These are phyloP conservation scores for Backusella luteola DNA, from an alignment of 192 early-diverging fungal genomes.

Conservation along the genomic window DNA sequence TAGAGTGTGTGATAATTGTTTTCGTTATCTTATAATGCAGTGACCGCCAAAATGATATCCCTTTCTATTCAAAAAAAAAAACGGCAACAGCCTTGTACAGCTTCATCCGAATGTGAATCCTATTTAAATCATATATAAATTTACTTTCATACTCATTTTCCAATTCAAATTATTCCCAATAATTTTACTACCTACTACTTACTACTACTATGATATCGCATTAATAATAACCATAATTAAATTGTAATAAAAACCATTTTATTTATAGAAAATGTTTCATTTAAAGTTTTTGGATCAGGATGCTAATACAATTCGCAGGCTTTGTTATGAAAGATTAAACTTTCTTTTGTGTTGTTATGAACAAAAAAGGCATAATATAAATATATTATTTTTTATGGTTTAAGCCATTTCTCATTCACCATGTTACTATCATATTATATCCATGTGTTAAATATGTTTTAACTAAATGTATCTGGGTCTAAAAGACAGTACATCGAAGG, in stretches of 20 bases:
- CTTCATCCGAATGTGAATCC: background rate
- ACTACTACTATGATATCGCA: background rate
- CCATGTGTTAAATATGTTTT: background rate
- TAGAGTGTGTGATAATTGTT: conserved; percentile 30
- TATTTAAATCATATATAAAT: background rate
- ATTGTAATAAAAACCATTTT: background rate
- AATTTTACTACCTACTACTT: background rate
- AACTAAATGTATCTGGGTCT: too few relatives aligned
- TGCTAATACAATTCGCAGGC: background rate
- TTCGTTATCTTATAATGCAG: conserved; percentile 19
- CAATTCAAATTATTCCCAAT: background rate
- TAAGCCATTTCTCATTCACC: background rate
- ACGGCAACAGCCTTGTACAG: background rate
- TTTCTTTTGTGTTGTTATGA: background rate
- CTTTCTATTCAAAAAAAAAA: background rate
- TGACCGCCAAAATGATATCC: background rate
- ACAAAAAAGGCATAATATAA: background rate
- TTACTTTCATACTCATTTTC: background rate
- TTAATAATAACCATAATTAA: background rate
- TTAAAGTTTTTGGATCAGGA: background rate
- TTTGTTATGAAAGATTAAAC: background rate
- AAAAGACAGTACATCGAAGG: background rate
- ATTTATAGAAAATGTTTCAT: background rate
- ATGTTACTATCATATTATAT: background rate
- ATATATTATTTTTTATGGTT: background rate